Base-by-base conservation (phyloP, 495 filamentous ascomycete species). In the Usnea hakonensis region DNA sequence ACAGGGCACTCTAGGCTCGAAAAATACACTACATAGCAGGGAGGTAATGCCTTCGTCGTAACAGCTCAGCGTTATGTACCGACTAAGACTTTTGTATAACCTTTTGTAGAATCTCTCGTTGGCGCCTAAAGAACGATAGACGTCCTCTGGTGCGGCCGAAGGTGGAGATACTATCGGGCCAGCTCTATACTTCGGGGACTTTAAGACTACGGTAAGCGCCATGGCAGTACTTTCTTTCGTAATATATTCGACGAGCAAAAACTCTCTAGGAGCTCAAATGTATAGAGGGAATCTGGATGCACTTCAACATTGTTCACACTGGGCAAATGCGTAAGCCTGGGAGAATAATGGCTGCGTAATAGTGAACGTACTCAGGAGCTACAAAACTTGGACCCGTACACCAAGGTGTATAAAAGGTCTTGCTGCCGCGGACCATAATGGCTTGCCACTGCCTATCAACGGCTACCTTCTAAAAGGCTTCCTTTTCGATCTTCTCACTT, bases 11-110 rank as follows among this genome's bases (percentile, higher is more conserved):
- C 23, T 40, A 40, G 64, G 66, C 36, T 70, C 58, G 35, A 70
- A 68, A 28, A 70, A 70, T 26, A 57, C 52, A 53, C 64, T 70
- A 54, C 68, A 70, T 26, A 68, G 40, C 50, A 70, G 55, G 23
- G 65, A 70, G 32, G 65, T 63, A 2, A 64, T 7, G 16, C 55
- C 67, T 44, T 65, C 65, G 23, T 56, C 38, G 16, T 61, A 65
- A n/a, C 58, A 57, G 48, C 67, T 63, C 3, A 69, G 62, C 57
- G 44, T 60, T 14, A 69, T 67, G 50, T 32, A 65, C 55, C 63
- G 60, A 40, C 65, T 60, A 32, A 67, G 35, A 9, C 30, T 40
- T 5, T 60, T 17, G 21, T 64, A 68, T 6, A 48, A 23, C 43
- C 26, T 48, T 48, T 6, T 48, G 43, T 48, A 48, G 26, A 2